phyloP scores from a whole-genome alignment of 169 alveolate genomes.

The Sarcocystis neurona region DNA sequence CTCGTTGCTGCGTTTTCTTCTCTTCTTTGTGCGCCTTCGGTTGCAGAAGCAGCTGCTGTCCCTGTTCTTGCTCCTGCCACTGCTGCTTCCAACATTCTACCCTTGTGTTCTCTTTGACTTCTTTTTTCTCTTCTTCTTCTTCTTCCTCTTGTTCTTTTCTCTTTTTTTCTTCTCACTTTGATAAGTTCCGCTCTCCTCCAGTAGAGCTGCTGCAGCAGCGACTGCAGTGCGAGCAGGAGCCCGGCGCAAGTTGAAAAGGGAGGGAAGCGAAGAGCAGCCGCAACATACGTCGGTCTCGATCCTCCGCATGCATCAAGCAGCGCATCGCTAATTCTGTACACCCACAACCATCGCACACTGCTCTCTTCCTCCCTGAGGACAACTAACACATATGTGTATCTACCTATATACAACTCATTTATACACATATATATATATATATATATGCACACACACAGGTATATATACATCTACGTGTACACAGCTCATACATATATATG shows the following conservation, averaged over 20 bases:
- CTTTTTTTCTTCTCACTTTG: background rate
- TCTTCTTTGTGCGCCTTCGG: too few species aligned
- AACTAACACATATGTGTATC: background rate
- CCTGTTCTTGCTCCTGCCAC: too few species aligned
- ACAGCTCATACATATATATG: background rate
- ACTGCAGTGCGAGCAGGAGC: constrained; percentile 28
- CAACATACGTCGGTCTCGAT: background rate
- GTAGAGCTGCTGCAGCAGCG: constrained; percentile 38
- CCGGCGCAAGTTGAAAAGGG: constrained; percentile 44
- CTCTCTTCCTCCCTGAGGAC: background rate
- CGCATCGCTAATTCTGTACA: constrained; percentile 45
- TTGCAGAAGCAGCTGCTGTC: too few species aligned
- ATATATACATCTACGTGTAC: background rate
- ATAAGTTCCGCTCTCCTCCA: constrained; percentile 35
- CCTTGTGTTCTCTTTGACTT: too few species aligned
- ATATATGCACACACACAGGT: background rate
- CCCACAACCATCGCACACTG: background rate
- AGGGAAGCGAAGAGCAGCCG: constrained; percentile 37
- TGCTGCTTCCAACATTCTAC: too few species aligned
- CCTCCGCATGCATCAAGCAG: constrained; percentile 28
- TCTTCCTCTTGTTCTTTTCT: background rate
- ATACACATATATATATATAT: background rate
- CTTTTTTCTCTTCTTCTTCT: too few species aligned
- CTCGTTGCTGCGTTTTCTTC: too few species aligned
- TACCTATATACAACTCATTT: background rate